These are phyloP conservation scores for Fusarium tuaranense DNA, from an alignment of 2,329 filamentous ascomycete species.

Conservation along the genomic window DNA sequence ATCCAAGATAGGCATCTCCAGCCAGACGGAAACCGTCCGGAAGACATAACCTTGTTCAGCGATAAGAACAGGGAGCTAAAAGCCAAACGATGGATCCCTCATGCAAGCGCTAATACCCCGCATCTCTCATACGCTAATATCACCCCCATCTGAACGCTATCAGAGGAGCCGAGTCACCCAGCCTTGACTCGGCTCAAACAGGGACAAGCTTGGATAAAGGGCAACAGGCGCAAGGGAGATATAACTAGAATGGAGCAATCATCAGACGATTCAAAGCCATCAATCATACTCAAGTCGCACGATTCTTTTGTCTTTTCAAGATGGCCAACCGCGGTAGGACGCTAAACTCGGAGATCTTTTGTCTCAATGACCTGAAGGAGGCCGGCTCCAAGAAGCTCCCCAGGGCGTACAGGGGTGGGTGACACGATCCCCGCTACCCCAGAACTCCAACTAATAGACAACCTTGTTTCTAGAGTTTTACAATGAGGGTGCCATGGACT, in stretches of 20 bases:
- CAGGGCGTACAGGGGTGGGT: constrained; percentile 1
- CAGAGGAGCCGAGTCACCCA: not conserved
- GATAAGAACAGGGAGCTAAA: not conserved
- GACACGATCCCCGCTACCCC: not conserved
- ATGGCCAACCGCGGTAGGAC: constrained; percentile 13
- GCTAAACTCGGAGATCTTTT: constrained; percentile 12
- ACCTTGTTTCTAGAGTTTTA: not conserved
- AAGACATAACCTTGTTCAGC: not conserved
- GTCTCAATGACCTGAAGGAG: constrained; percentile 12
- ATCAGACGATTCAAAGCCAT: not conserved
- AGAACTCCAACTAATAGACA: not conserved
- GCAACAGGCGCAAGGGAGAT: not conserved
- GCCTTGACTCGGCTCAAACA: not conserved
- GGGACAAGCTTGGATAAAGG: not conserved
- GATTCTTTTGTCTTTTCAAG: not conserved
- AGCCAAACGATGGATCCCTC: not conserved
- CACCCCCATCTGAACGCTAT: not conserved
- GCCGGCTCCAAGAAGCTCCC: constrained; percentile 4
- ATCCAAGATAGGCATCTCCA: not conserved
- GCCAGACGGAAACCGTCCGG: not conserved
- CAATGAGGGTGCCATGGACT: constrained; percentile 2
- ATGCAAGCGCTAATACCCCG: not conserved
- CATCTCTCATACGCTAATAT: not conserved
- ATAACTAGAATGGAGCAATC: not conserved
- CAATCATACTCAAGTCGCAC: not conserved